Evolutionary conservation across 805 yeast genomes (phyloP).

Genomic region (Metschnikowia henanensis): DNA sequence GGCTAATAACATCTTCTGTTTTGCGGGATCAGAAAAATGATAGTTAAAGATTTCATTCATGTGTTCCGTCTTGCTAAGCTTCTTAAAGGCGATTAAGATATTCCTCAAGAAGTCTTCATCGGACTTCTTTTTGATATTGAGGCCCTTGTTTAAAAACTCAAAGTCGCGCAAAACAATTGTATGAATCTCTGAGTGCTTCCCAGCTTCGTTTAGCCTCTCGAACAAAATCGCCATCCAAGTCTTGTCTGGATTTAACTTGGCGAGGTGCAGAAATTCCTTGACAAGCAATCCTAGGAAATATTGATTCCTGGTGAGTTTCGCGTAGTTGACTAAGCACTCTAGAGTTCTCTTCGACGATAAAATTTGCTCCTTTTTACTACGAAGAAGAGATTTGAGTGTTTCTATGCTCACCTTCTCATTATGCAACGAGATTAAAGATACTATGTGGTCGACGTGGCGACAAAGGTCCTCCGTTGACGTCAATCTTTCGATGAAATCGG

Average conservation of each 20-base stretch:
- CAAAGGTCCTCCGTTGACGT: slow-evolving; percentile 2
- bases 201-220: slow-evolving; percentile 13
- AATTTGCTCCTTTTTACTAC: slow-evolving; percentile 8
- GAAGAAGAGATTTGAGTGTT: slow-evolving; percentile 18
- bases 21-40: slow-evolving; percentile 14
- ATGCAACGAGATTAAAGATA: slow-evolving; percentile 20
- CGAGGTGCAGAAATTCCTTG: slow-evolving; percentile 12
- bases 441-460: slow-evolving; percentile 3
- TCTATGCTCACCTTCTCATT: slow-evolving; percentile 29
- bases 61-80: slow-evolving; percentile 12
- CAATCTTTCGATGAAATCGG: slow-evolving; percentile 25
- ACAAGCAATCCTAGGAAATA: slow-evolving; percentile 20
- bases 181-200: slow-evolving; percentile 3
- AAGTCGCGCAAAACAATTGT: slow-evolving; percentile 4
- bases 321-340: slow-evolving; percentile 6
- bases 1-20: slow-evolving; percentile 13
- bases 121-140: slow-evolving; percentile 2
- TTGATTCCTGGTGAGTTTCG: slow-evolving; percentile 18
- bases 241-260: slow-evolving; percentile 10
- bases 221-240: slow-evolving; percentile 24
- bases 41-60: slow-evolving; percentile 21
- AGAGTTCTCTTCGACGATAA: slow-evolving; percentile 9
- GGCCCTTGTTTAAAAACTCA: slow-evolving; percentile 4
- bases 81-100: slow-evolving; percentile 16
- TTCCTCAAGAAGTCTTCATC: slow-evolving; percentile 9